phyloP scores from a whole-genome alignment of 139 green algal species.

The Chlorella sp. region DNA sequence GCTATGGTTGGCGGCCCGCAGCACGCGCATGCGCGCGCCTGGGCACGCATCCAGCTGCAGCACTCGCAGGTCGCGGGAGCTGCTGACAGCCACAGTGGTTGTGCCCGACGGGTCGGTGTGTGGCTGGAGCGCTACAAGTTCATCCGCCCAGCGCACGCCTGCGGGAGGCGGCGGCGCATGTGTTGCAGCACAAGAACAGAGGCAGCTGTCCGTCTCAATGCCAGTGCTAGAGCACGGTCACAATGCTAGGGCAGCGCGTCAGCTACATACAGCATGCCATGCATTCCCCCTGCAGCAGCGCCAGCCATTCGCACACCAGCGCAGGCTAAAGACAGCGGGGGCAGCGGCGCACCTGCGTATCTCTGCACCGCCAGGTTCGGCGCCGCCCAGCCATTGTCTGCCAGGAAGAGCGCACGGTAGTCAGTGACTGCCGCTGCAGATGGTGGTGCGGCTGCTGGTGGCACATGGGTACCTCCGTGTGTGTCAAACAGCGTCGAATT shows the following conservation, averaged over 20 bases:
- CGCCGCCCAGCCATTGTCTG: conserved; percentile 18
- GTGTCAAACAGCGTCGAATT: neutral
- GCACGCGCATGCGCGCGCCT: neutral
- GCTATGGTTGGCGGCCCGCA: neutral
- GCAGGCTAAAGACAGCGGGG: neutral
- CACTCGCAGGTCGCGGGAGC: conserved; percentile 7
- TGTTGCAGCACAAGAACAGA: no score
- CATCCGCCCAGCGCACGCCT: conserved; percentile 4
- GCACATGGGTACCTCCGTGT: no score
- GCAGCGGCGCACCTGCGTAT: neutral
- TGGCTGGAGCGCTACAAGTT: neutral
- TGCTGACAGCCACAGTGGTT: conserved; percentile 11
- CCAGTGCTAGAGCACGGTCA: neutral
- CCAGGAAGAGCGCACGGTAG: conserved; percentile 1
- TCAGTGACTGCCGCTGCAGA: neutral
- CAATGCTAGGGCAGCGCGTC: neutral
- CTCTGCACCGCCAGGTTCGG: neutral
- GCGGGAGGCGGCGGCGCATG: neutral
- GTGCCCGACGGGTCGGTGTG: neutral
- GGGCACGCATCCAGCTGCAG: neutral
- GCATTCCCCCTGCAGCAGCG: neutral
- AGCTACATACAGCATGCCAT: neutral
- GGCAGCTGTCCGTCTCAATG: neutral
- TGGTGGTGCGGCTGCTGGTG: neutral
- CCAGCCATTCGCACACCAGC: neutral